Percentiles rank a stretch among this genome's conserved stretches.
Conservation (phyloP, 257 asterid species). For the Euphrasia confusa region DNA sequence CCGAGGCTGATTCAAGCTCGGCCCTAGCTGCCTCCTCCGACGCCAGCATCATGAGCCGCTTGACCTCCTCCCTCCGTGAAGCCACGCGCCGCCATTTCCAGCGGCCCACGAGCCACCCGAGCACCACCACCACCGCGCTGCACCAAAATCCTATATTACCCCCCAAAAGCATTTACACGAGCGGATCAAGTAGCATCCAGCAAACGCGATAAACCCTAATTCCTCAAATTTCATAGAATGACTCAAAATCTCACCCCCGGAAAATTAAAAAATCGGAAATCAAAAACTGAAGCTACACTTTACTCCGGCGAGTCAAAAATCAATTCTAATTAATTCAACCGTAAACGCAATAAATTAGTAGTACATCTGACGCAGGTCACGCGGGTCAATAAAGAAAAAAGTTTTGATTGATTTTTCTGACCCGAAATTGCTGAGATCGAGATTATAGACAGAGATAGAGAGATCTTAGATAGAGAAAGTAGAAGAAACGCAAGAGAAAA, state of each 20-base stretch:
- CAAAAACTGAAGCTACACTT: background rate
- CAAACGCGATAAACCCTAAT: conserved; percentile 32
- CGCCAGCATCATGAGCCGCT: conserved; percentile 56
- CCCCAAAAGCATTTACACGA: conserved; percentile 61
- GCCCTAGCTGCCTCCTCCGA: conserved; percentile 64
- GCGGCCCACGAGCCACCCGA: conserved; percentile 45
- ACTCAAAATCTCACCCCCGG: background rate
- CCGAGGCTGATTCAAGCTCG: conserved; percentile 45
- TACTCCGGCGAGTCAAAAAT: background rate
- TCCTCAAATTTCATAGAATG: conserved; percentile 30
- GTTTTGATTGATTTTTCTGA: background rate
- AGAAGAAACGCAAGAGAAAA: background rate
- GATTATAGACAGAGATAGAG: conserved; percentile 17
- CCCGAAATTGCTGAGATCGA: conserved; percentile 21
- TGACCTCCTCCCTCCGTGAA: conserved; percentile 65
- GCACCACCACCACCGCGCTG: conserved; percentile 39
- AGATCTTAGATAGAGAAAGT: conserved; percentile 9
- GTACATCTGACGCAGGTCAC: background rate
- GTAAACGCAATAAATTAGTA: background rate
- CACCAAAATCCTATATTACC: conserved; percentile 54
- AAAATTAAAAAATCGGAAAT: background rate
- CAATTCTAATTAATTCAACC: background rate
- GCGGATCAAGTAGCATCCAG: conserved; percentile 31
- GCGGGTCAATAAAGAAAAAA: background rate
- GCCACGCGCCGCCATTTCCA: conserved; percentile 57